phyloP scores from a whole-genome alignment of 345 rosid genomes.

The Punica granatum region DNA sequence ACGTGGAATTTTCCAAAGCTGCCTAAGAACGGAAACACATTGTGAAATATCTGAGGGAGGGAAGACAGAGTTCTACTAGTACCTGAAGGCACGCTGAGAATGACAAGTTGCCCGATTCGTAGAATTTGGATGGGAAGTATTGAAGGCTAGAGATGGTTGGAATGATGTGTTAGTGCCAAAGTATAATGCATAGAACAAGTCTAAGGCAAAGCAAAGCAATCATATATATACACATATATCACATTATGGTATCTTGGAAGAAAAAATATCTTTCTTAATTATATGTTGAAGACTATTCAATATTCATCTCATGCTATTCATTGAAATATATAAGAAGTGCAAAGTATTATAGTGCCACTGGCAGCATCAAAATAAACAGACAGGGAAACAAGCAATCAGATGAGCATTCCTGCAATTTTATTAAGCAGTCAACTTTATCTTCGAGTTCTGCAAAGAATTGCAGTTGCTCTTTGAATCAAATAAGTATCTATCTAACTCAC shows the following conservation, averaged over 20 bases:
- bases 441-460: not conserved
- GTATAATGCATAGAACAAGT: not conserved
- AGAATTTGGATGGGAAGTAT: slow-evolving; percentile 55
- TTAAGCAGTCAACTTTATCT: not conserved
- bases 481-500: no score
- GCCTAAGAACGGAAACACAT: not conserved
- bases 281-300: not conserved
- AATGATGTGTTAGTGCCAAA: not conserved
- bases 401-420: not conserved
- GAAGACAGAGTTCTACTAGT: not conserved
- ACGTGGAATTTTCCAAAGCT: not conserved
- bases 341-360: not conserved
- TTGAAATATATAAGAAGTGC: not conserved
- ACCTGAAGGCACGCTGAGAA: slow-evolving; percentile 64
- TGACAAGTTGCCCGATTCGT: slow-evolving; percentile 47
- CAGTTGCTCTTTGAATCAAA: not conserved
- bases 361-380: not conserved
- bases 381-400: not conserved
- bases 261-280: no score
- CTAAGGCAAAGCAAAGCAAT: no score
- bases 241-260: no score
- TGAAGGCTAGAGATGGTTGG: slow-evolving; percentile 31
- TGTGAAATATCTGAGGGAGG: no score
- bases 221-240: no score
- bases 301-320: not conserved